Conservation (phyloP, 768 basidiomycete genomes). For the Termitomyces sp. region DNA sequence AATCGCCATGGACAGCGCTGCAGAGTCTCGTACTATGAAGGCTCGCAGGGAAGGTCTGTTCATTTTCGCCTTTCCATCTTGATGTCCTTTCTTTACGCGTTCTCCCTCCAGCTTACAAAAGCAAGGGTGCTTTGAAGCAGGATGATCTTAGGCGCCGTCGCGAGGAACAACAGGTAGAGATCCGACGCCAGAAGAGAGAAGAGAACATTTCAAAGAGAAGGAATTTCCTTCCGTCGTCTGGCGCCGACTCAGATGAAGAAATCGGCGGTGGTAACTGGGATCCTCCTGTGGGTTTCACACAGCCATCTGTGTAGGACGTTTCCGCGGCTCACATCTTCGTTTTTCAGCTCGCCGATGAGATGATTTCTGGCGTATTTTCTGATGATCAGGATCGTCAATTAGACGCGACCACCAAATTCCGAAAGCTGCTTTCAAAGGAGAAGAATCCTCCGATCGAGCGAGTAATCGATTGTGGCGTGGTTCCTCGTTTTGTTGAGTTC, state of each 20-base stretch:
- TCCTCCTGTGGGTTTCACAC: slow-evolving; percentile 52
- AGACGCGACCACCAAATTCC: slow-evolving; percentile 97
- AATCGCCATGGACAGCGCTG: slow-evolving; percentile 32
- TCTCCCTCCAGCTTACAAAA: slow-evolving; percentile 70
- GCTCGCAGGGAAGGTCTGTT: slow-evolving; percentile 65
- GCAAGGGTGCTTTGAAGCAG: slow-evolving; percentile 81
- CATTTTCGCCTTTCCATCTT: slow-evolving; percentile 17
- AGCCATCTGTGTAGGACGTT: slow-evolving; percentile 7
- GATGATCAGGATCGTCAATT: slow-evolving; percentile 88
- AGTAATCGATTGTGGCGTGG: slow-evolving; percentile 96
- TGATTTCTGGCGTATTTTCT: slow-evolving; percentile 91
- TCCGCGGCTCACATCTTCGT: slow-evolving; percentile 10
- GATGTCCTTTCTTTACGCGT: slow-evolving; percentile 33
- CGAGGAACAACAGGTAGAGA: slow-evolving; percentile 98
- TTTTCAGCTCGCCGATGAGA: slow-evolving; percentile 75
- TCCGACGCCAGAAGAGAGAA: slow-evolving; percentile 96
- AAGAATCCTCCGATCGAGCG: slow-evolving; percentile 99
- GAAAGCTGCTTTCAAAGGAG: slow-evolving; percentile 98
- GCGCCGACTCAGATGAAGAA: slow-evolving; percentile 91
- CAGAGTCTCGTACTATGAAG: slow-evolving; percentile 67
- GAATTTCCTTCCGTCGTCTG: slow-evolving; percentile 76
- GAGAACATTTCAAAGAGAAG: slow-evolving; percentile 98
- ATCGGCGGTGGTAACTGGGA: slow-evolving; percentile 67
- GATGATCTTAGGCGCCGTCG: slow-evolving; percentile 94
- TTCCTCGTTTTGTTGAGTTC: slow-evolving; percentile 96